Base-by-base conservation (phyloP, 768 basidiomycete genomes). In the Lepiota subincarnata region DNA sequence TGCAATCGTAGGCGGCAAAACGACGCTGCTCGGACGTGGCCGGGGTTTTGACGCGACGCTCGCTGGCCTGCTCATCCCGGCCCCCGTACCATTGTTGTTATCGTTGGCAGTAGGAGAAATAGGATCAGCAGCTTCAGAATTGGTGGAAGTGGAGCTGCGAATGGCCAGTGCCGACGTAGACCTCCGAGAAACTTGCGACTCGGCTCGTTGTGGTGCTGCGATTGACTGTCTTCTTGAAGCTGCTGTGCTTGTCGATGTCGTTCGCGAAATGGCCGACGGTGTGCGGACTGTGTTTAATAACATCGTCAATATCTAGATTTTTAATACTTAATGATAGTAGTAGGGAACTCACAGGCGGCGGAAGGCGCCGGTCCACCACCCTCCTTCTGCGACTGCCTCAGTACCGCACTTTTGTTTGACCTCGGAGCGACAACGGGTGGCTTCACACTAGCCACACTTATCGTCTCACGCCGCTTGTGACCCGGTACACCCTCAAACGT, bases 401-500 rank as follows among this genome's bases (percentile, higher is more conserved):
- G 62, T 2, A 85, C 80, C 0, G 90, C 86, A 36, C 89, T 89
- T 60, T 86, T 89, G n/a, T 89, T 89, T 69, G 86, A 69, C 55
- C 88, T 77, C 2, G 91, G 91, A 0, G 82, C 75, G 8, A 91
- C 73, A 4, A 67, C 72, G 1, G 91, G 91, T 1, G 87, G 78
- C 36, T 73, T 77, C 12, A 79, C 78, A 36, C 83, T 84, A 14
- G 84, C 77, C 7, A 93, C 91, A 5, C 81, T 66, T 57, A 93
- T 84, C 12, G 80, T 81, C 63, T 89, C 87, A 22, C 86, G 72
- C 50, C 90, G 76, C 68, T 92, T 92, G 62, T 93, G 90, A 0
- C 90, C 90, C 4, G 91, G 90, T 2, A 92, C 84, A 31, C 89
- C 89, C 0, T 87, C 86, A 60, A 92, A 93, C 0, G 77, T 81